Evolutionary conservation across 495 filamentous ascomycete genomes (phyloP).

Genomic region (Diplogelasinospora grovesii): DNA sequence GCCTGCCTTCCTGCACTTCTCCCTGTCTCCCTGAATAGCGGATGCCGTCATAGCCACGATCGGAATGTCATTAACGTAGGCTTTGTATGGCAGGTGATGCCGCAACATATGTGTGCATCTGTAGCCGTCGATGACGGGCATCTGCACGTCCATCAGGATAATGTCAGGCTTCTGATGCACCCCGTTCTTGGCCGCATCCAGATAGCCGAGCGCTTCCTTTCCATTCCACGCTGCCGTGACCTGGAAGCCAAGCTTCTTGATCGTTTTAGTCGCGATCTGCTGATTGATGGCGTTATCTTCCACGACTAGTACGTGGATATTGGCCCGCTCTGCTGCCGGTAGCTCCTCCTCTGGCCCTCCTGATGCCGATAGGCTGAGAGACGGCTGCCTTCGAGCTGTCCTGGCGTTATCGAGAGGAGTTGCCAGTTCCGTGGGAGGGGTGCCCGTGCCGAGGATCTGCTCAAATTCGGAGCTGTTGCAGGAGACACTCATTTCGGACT

Average conservation of each 20-base stretch:
- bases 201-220: slow-evolving; percentile 65
- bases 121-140: slow-evolving; percentile 79
- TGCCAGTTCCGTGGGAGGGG: slow-evolving; percentile 17
- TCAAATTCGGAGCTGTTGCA: slow-evolving; percentile 49
- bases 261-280: slow-evolving; percentile 67
- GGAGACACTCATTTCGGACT: slow-evolving; percentile 56
- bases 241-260: slow-evolving; percentile 68
- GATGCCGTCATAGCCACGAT: slow-evolving; percentile 80
- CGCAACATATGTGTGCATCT: slow-evolving; percentile 65
- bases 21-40: slow-evolving; percentile 72
- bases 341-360: slow-evolving; percentile 30
- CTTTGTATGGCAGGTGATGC: slow-evolving; percentile 50
- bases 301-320: slow-evolving; percentile 60
- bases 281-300: slow-evolving; percentile 80
- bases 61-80: slow-evolving; percentile 48
- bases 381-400: slow-evolving; percentile 23
- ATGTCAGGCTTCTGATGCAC: slow-evolving; percentile 54
- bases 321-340: slow-evolving; percentile 41
- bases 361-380: slow-evolving; percentile 22
- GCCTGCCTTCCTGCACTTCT: slow-evolving; percentile 68
- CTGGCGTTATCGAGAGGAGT: slow-evolving; percentile 24
- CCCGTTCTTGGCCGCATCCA: slow-evolving; percentile 32
- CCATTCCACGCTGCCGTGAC: slow-evolving; percentile 69
- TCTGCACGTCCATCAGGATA: slow-evolving; percentile 86
- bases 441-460: slow-evolving; percentile 26